These are phyloP conservation scores for Lepiota subincarnata DNA, from an alignment of 768 basidiomycete species.

Conservation along the genomic window DNA sequence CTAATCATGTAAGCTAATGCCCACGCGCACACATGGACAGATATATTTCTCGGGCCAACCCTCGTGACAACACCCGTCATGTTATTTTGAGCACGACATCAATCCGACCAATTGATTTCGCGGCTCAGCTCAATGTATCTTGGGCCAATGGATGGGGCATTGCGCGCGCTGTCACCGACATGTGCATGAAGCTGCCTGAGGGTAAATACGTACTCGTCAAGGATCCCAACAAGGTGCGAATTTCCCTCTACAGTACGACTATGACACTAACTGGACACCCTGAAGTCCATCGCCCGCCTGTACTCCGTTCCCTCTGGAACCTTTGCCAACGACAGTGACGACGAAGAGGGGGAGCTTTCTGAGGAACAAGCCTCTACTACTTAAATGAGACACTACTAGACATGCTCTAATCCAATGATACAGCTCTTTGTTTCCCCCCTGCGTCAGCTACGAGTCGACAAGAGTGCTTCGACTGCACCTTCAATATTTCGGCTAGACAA, in stretches of 20 bases:
- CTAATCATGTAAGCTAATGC: conserved; percentile 15
- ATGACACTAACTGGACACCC: conserved; percentile 18
- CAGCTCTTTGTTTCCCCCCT: conserved; percentile 2
- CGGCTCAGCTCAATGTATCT: conserved; percentile 91
- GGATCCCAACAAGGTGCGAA: conserved; percentile 91
- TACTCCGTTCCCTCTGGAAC: conserved; percentile 89
- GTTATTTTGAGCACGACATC: conserved; percentile 93
- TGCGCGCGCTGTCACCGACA: conserved; percentile 88
- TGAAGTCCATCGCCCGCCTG: conserved; percentile 86
- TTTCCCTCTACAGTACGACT: conserved; percentile 5
- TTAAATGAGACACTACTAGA: neutral
- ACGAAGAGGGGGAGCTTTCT: conserved; percentile 43
- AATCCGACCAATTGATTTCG: conserved; percentile 92
- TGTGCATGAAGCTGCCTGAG: conserved; percentile 95
- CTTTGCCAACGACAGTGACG: conserved; percentile 82
- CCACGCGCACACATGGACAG: conserved; percentile 35
- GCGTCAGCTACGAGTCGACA: conserved; percentile 27
- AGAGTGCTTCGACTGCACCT: conserved; percentile 75
- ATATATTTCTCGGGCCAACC: conserved; percentile 91
- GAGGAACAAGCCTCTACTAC: conserved; percentile 13
- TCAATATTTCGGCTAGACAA: conserved; percentile 66
- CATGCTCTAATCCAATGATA: neutral
- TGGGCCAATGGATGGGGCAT: conserved; percentile 98
- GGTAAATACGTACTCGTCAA: conserved; percentile 97
- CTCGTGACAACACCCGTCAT: conserved; percentile 93